Evolutionary conservation across 1,139 yeast genomes (phyloP).

Genomic region (Protomyces lactucae-debilis): DNA sequence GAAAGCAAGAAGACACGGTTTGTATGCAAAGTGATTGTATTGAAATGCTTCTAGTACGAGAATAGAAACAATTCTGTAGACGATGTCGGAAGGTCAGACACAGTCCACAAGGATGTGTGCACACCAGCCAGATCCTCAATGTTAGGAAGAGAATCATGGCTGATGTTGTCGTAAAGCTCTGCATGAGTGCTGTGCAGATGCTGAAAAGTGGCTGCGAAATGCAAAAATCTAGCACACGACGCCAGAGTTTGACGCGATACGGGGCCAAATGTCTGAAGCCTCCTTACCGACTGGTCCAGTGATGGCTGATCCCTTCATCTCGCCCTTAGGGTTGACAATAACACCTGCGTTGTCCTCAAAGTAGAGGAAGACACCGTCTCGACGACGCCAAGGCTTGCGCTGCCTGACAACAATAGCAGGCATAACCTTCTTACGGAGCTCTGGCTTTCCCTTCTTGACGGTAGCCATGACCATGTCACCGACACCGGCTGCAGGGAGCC

Average conservation of each 20-base stretch:
- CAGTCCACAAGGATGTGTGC: too few relatives aligned
- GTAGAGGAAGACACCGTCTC: constrained; percentile 99
- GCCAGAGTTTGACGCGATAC: constrained; percentile 99
- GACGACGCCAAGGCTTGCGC: constrained; percentile 99
- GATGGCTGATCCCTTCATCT: constrained; percentile 99
- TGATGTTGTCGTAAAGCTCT: background rate
- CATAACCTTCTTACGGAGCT: constrained; percentile 99
- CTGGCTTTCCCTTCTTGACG: constrained; percentile 99
- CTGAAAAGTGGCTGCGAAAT: background rate
- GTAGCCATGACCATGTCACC: constrained; percentile 76
- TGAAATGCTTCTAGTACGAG: too few relatives aligned
- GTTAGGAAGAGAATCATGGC: too few relatives aligned
- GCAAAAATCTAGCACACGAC: constrained; percentile 52
- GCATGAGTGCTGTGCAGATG: background rate
- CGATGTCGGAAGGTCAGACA: too few relatives aligned
- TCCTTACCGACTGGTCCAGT: constrained; percentile 99
- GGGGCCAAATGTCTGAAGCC: constrained; percentile 99
- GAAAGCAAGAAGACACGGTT: too few relatives aligned
- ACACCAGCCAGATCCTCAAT: too few relatives aligned
- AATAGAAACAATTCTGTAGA: too few relatives aligned
- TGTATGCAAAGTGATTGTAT: too few relatives aligned
- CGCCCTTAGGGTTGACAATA: constrained; percentile 99
- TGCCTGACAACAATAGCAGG: constrained; percentile 99
- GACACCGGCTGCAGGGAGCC: constrained; percentile 99
- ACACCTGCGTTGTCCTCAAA: constrained; percentile 99